Base-by-base conservation (phyloP, 2,329 filamentous ascomycete genomes). In the Alternaria metachromatica region DNA sequence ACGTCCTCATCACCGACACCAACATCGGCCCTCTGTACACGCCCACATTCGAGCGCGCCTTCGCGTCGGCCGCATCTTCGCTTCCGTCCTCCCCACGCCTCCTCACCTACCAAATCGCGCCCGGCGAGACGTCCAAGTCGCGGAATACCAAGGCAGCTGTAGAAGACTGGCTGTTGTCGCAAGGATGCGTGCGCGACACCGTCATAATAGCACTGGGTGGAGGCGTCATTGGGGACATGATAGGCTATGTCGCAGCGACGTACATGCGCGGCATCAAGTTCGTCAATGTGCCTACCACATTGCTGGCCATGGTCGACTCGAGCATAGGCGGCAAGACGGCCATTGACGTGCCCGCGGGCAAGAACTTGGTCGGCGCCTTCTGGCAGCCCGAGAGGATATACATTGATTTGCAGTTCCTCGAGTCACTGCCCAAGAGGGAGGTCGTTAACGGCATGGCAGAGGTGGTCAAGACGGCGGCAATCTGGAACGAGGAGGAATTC, bases 401-500 rank as follows among this genome's bases (percentile, higher is more conserved):
- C 81, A 94, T 99, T 72, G 96, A 99, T 80, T 85, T 98, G 65
- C 87, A 90, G 60, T 98, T 99, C 77, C 85, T 99, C 59, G 93
- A 97, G 78, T 97, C 94, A 1, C 85, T 99, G 20, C 94, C 95
- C 1, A 90, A 91, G 68, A 87, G 96, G 70, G 95, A 99, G 81
- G 95, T 99, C 76, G 94, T 97, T 81, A 99, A 99, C 79, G 96
- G 96, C 65, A 97, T 99, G 95, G 96, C 95, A 25, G 96, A 99
- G 83, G 95, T 99, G 28, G 87, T 97, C 79, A 97, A 97, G 87
- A 99, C 96, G 4, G 96, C 96, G 4, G 96, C 96, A 58, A 98
- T 99, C 72, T 97, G 95, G 88, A 89, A 97, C 74, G 93, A 96
- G 80, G 82, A 86, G 10, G 95, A 97, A 76, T 99, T 99, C 78